Base-by-base conservation (phyloP, 441 rosid genomes). In the Gossypium armourianum region DNA sequence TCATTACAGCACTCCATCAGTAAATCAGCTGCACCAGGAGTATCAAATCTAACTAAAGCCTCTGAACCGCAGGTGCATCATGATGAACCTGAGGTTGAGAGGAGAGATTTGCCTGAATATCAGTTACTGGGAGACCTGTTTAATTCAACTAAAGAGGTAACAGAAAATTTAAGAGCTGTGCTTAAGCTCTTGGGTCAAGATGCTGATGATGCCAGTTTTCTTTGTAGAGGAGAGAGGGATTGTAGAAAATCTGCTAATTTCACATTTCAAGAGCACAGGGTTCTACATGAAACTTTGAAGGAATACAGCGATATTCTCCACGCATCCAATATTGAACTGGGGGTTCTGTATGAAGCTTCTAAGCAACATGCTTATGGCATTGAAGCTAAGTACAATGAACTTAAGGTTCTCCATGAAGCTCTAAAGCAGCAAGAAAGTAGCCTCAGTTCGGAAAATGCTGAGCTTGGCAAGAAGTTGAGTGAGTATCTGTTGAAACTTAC, bases 41-140 rank as follows among this genome's bases (percentile, higher is more conserved):
- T 90, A 60, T 92, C 97, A 10, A 88, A 86, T 81, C 73, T 95
- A 80, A 92, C 92, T 83, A 88, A 86, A 74, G 89, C 96, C 64
- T 92, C 90, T 47, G 99, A 92, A 86, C 82, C 87, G 28, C 89
- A 86, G 86, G 67, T 67, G 74, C 89, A 84, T 36, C 53, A 47
- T 54, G 91, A 87, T 68, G 96, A 92, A 62, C 79, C 76, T 3
- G 96, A 85, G 75, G 81, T 79, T 56, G 90, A 79, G 76, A 86
- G 77, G 20, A 69, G 62, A 60, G 72, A 75, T 68, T 49, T 73
- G 49, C 69, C 75, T 2, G 90, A 78, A 72, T 83, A 82, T 73
- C 80, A 50, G 68, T 79, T 83, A 49, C 69, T 78, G 3, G 61
- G 79, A 56, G 85, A 90, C 80, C 77, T 63, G 24, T 87, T 72